These are phyloP conservation scores for Fusarium devonianum DNA, from an alignment of 2,329 filamentous ascomycete genomes.

Conservation along the genomic window DNA sequence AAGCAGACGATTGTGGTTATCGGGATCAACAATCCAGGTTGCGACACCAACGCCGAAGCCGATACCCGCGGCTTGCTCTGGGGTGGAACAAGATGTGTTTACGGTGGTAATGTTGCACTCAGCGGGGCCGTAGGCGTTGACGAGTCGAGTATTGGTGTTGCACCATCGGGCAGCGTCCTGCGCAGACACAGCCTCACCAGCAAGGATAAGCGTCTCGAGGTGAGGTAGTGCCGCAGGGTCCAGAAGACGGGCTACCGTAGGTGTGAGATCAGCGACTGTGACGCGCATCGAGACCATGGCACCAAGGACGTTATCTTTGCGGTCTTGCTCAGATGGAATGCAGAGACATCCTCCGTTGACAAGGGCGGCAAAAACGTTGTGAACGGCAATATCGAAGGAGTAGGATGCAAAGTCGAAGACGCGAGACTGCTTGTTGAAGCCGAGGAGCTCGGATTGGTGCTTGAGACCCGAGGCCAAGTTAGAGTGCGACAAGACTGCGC, in stretches of 20 bases:
- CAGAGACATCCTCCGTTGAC: constrained; percentile 46
- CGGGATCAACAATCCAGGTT: constrained; percentile 37
- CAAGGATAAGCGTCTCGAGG: constrained; percentile 15
- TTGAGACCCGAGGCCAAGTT: background rate
- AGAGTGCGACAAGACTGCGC: background rate
- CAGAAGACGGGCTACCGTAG: constrained; percentile 10
- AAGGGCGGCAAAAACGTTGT: constrained; percentile 44
- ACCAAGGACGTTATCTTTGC: constrained; percentile 1
- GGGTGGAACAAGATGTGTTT: background rate
- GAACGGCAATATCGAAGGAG: background rate
- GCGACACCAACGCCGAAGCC: constrained; percentile 5
- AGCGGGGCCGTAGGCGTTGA: constrained; percentile 15
- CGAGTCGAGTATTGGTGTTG: background rate
- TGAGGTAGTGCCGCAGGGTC: constrained; percentile 1
- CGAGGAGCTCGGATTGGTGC: background rate
- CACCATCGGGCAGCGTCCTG: constrained; percentile 6
- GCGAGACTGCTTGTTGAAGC: background rate
- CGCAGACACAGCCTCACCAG: constrained; percentile 7
- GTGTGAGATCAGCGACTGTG: constrained; percentile 8
- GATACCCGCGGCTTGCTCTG: background rate
- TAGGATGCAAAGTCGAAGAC: constrained; percentile 2
- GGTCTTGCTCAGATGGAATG: constrained; percentile 15
- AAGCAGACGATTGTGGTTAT: constrained; percentile 31
- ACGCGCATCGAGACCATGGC: constrained; percentile 3
- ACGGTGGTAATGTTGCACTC: constrained; percentile 12